These are phyloP conservation scores for Nidularia sp. DNA, from an alignment of 768 basidiomycete species.

Conservation along the genomic window DNA sequence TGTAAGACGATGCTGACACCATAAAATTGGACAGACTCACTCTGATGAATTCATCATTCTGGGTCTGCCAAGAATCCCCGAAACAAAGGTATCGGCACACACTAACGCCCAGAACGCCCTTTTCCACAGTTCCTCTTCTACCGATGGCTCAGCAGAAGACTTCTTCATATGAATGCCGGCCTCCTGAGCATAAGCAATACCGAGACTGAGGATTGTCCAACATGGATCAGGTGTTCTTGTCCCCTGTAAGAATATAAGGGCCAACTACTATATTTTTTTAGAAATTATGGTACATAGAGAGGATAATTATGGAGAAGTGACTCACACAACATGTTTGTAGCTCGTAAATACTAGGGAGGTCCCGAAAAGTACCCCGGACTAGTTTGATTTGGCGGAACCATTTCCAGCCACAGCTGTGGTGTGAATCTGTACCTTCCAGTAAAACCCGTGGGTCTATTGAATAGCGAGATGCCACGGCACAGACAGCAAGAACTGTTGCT, in stretches of 20 bases:
- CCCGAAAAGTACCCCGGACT: conserved; percentile 47
- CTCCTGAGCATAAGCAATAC: conserved; percentile 55
- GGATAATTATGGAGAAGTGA: conserved; percentile 10
- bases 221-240: conserved; percentile 40
- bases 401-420: conserved; percentile 42
- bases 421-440: conserved; percentile 16
- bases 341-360: conserved; percentile 54
- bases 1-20: not conserved
- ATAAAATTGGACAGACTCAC: conserved; percentile 22
- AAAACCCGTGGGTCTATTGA: conserved; percentile 37
- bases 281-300: not conserved
- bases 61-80: conserved; percentile 49
- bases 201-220: conserved; percentile 54
- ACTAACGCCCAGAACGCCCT: conserved; percentile 41
- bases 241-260: conserved; percentile 34
- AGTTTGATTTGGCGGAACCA: conserved; percentile 52
- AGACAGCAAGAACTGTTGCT: conserved; percentile 47
- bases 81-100: conserved; percentile 11
- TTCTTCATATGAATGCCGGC: conserved; percentile 48
- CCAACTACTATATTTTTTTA: conserved; percentile 22
- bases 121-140: conserved; percentile 62
- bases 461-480: conserved; percentile 51
- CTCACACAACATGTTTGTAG: conserved; percentile 55
- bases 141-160: conserved; percentile 20
- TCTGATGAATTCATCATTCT: conserved; percentile 56